These are phyloP conservation scores for Fusarium cyanostomum DNA, from an alignment of 2,329 filamentous ascomycete genomes.

Conservation along the genomic window DNA sequence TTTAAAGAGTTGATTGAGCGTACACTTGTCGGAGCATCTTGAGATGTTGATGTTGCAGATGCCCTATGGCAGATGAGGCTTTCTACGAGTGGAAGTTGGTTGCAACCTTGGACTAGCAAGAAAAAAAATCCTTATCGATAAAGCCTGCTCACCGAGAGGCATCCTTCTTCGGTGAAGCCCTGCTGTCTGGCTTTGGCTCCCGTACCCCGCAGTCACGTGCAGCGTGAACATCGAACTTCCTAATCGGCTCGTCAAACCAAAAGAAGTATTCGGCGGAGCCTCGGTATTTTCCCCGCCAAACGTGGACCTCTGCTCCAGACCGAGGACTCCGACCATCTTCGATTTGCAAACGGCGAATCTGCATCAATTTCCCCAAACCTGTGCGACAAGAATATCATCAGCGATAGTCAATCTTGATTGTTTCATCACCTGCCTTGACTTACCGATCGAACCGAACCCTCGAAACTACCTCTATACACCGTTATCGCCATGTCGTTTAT, in stretches of 20 bases:
- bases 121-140: conserved; percentile 51
- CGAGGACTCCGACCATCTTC: conserved; percentile 22
- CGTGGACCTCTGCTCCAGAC: conserved; percentile 20
- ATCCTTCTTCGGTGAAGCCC: conserved; percentile 9
- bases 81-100: conserved; percentile 20
- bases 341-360: conserved; percentile 24
- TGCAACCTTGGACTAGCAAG: conserved; percentile 22
- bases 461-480: conserved; percentile 11
- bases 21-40: conserved; percentile 63
- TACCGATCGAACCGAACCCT: conserved; percentile 11
- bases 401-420: neutral
- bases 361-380: neutral
- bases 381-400: neutral
- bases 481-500: conserved; percentile 84
- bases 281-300: conserved; percentile 45
- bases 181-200: neutral
- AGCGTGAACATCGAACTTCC: neutral
- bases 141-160: conserved; percentile 25
- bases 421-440: neutral
- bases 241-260: conserved; percentile 24
- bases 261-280: conserved; percentile 36
- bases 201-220: conserved; percentile 51
- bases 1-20: conserved; percentile 22
- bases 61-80: conserved; percentile 23
- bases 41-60: conserved; percentile 20